These are phyloP conservation scores for Microthyrium microscopicum DNA, from an alignment of 2,329 filamentous ascomycete genomes.

Conservation along the genomic window DNA sequence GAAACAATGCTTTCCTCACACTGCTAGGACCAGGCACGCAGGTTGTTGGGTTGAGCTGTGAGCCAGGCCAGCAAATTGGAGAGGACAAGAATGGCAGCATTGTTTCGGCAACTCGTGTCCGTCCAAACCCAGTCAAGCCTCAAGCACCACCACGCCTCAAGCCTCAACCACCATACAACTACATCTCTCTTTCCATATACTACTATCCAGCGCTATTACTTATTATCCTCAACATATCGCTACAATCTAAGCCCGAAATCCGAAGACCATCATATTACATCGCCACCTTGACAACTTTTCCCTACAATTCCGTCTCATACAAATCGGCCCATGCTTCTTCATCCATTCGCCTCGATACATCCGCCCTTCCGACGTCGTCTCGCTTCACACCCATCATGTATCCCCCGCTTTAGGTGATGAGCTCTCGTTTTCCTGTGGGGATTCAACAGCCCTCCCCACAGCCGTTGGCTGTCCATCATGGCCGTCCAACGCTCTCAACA, in stretches of 20 bases:
- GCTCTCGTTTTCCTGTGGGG: conserved; percentile 25
- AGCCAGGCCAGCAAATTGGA: not conserved
- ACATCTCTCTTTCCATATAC: not conserved
- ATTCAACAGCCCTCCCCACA: conserved; percentile 22
- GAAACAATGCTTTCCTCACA: not conserved
- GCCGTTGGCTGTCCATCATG: conserved; percentile 16
- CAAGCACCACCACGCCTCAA: not conserved
- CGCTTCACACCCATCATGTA: conserved; percentile 20
- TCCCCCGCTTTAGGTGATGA: conserved; percentile 24
- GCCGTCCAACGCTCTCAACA: conserved; percentile 15
- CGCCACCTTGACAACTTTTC: not conserved
- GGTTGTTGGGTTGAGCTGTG: not conserved
- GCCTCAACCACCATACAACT: no score
- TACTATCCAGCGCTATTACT: not conserved
- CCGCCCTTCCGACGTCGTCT: not conserved
- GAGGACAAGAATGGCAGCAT: not conserved
- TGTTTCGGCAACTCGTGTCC: not conserved
- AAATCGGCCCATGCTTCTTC: not conserved
- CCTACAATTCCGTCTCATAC: not conserved
- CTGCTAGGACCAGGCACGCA: not conserved
- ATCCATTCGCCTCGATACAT: not conserved
- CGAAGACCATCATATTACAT: conserved; percentile 4
- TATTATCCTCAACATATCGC: not conserved
- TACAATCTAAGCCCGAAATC: conserved; percentile 3
- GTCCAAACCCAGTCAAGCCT: not conserved